Evolutionary conservation across 2,329 filamentous ascomycete genomes (phyloP).

Genomic region (Cryphonectria nitschkei): DNA sequence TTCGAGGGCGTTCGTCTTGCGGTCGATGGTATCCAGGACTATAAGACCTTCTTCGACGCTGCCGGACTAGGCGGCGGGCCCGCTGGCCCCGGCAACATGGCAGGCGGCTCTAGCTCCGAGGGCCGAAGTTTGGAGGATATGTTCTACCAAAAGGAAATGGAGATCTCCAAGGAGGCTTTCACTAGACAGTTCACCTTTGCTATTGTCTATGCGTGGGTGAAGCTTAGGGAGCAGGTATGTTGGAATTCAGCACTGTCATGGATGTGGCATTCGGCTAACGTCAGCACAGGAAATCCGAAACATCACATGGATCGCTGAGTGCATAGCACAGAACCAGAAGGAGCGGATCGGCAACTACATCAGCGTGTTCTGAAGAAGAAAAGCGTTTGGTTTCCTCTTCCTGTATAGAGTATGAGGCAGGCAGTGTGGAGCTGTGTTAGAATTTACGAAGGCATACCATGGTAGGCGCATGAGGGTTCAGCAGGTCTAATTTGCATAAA

Average conservation of each 20-base stretch:
- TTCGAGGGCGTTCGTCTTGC: constrained; percentile 91
- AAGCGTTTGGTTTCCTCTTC: constrained; percentile 29
- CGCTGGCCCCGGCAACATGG: constrained; percentile 80
- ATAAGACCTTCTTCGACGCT: constrained; percentile 94
- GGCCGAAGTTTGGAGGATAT: constrained; percentile 93
- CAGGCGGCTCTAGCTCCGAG: constrained; percentile 76
- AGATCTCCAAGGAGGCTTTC: constrained; percentile 92
- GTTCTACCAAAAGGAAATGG: constrained; percentile 99
- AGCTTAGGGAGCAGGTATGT: constrained; percentile 91
- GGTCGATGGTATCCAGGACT: constrained; percentile 90
- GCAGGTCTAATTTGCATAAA: constrained; percentile 26
- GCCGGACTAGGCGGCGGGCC: constrained; percentile 76
- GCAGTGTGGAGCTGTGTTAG: constrained; percentile 22
- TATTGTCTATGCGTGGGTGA: constrained; percentile 97
- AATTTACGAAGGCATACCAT: constrained; percentile 35
- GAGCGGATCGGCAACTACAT: constrained; percentile 99
- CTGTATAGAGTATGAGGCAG: constrained; percentile 21
- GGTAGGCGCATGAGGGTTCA: constrained; percentile 31
- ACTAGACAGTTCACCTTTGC: constrained; percentile 94
- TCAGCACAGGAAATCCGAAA: constrained; percentile 87
- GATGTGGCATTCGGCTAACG: constrained; percentile 38
- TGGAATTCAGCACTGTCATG: background rate
- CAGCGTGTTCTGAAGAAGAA: constrained; percentile 77
- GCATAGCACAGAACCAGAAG: constrained; percentile 99
- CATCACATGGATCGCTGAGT: constrained; percentile 99